Evolutionary conservation across 2,329 filamentous ascomycete species (phyloP).

Genomic region (Trichoderma koningii): DNA sequence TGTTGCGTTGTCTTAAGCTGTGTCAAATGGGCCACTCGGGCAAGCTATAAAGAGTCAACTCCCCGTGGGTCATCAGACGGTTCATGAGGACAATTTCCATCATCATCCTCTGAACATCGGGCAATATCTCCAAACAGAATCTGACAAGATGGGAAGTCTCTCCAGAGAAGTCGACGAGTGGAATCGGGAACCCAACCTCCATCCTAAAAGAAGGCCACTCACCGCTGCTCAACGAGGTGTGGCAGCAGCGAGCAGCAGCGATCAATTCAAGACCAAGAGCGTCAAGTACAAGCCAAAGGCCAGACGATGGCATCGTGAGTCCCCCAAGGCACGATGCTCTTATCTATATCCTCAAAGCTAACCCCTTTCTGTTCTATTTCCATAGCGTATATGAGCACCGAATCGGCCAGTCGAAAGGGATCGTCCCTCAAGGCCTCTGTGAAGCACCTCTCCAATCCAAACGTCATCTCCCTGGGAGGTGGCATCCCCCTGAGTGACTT

Average conservation of each 20-base stretch:
- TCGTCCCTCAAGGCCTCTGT: conserved; percentile 11
- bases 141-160: conserved; percentile 14
- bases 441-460: conserved; percentile 15
- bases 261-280: conserved; percentile 20
- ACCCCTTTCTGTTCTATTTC: background rate
- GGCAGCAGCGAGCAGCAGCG: conserved; percentile 1
- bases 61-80: background rate
- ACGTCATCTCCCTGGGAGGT: conserved; percentile 19
- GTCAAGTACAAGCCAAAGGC: conserved; percentile 13
- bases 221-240: conserved; percentile 13
- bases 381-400: conserved; percentile 16
- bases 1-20: too few relatives aligned
- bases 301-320: conserved; percentile 20
- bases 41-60: background rate
- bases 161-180: background rate
- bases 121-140: background rate
- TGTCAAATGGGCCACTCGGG: background rate
- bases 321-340: background rate
- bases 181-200: background rate
- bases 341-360: background rate
- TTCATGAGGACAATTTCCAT: background rate
- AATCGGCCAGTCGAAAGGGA: conserved; percentile 7
- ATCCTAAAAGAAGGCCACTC: conserved; percentile 13
- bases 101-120: background rate
- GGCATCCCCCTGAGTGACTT: conserved; percentile 18